phyloP scores from a whole-genome alignment of 441 rosid species.

The Codiaeum variegatum region DNA sequence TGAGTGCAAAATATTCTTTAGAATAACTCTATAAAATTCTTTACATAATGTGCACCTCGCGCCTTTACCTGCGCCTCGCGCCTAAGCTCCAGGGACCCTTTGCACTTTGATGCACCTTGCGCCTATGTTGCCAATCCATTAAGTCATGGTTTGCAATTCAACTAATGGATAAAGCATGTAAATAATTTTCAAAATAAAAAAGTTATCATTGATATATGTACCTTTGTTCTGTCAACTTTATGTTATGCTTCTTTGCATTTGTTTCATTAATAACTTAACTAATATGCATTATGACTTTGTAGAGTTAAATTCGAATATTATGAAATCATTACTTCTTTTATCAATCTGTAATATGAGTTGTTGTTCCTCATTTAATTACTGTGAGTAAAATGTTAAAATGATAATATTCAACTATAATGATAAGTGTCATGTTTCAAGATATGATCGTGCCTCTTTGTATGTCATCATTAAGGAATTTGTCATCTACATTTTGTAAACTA shows the following conservation, averaged over 20 bases:
- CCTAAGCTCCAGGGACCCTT: too few species aligned
- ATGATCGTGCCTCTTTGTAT: not conserved
- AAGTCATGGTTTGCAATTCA: slow-evolving; percentile 62
- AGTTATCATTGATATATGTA: slow-evolving; percentile 39
- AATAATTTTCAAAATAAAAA: slow-evolving; percentile 31
- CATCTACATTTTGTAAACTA: not conserved
- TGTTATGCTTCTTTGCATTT: slow-evolving; percentile 5
- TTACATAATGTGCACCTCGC: too few species aligned
- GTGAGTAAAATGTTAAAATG: not conserved
- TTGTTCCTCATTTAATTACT: not conserved
- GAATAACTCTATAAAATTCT: too few species aligned
- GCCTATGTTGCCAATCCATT: slow-evolving; percentile 88
- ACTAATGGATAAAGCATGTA: slow-evolving; percentile 39
- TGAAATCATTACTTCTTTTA: not conserved
- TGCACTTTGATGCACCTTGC: too few species aligned
- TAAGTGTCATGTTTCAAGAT: not conserved
- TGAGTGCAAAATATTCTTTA: too few species aligned
- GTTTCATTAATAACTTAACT: not conserved
- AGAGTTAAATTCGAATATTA: not conserved
- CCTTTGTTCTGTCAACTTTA: slow-evolving; percentile 7
- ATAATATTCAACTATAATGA: not conserved
- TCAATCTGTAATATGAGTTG: not conserved
- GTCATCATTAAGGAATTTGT: not conserved
- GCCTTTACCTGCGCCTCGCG: too few species aligned
- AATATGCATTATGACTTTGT: not conserved